Base-by-base conservation (phyloP, 805 yeast species). In the Torulaspora quercuum region DNA sequence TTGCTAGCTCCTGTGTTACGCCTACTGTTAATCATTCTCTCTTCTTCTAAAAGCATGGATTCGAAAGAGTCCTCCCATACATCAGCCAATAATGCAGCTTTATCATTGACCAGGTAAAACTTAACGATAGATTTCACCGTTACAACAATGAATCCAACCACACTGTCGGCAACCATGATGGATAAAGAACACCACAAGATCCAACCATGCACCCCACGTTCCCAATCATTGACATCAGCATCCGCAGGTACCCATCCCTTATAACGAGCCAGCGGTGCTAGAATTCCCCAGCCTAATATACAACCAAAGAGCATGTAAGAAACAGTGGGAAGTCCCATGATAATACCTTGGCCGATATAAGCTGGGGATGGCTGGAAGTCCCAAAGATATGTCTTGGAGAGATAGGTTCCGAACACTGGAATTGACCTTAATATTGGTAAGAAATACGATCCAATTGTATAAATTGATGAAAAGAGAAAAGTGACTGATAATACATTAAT, bases 291-390 rank as follows among this genome's bases (percentile, higher is more conserved):
- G 0, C 98, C 98, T 4, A 89, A 53, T 1, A 90, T 45, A 14
- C 95, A 79, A 2, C 98, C 98, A 48, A 87, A 72, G 26, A 90
- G 63, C 98, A 90, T 90, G 45, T 88, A 83, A 7, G 86, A 71
- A 0, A 88, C 94, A 0, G 97, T 88, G 1, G 89, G 85, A 6
- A 88, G 65, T 0, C 98, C 98, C 98, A 90, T 90, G 39, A 90
- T 90, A 25, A 92, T 87, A 3, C 98, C 98, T 61, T 90, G 98
- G 2, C 98, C 98, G 22, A 92, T 74, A 57, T 90, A 90, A 0
- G 97, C 97, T 0, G 98, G 98, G 0, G 96, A 87, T 0, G 96
- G 96, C 58, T 92, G 95, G 42, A 92, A 74, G 41, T 82, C 80
- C 92, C 97, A 85, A 29, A 83, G 69, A 61, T 85, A 84, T 11